phyloP scores from a whole-genome alignment of 2,329 filamentous ascomycete genomes.

The Fusarium sulawesiense region DNA sequence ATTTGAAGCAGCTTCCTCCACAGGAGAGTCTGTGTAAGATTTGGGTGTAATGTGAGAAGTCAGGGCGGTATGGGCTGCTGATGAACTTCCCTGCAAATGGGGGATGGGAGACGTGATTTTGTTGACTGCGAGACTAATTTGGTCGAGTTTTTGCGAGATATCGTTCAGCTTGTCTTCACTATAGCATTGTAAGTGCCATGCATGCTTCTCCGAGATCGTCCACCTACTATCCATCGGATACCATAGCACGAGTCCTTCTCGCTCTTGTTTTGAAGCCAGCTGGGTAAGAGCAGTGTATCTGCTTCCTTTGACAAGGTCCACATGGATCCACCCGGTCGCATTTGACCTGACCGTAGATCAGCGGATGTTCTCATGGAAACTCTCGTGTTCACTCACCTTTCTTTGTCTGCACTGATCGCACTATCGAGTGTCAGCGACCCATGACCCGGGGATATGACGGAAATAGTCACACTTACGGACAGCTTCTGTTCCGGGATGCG shows the following conservation, averaged over 20 bases:
- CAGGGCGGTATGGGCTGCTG: neutral
- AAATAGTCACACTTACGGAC: neutral
- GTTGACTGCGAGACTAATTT: slow-evolving; percentile 11
- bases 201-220: accelerated
- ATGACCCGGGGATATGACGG: neutral
- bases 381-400: neutral
- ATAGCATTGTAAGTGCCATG: accelerated
- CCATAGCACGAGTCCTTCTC: neutral
- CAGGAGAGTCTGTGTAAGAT: neutral
- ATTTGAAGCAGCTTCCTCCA: accelerated
- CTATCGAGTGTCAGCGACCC: neutral
- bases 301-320: slow-evolving; percentile 9
- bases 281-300: slow-evolving; percentile 9
- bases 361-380: accelerated
- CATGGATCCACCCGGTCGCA: slow-evolving; percentile 14
- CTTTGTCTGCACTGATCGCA: slow-evolving; percentile 16
- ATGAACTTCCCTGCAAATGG: neutral
- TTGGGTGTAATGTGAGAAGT: neutral
- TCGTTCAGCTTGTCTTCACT: slow-evolving; percentile 10
- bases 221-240: slow-evolving; percentile 10
- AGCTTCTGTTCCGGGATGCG: slow-evolving; percentile 15
- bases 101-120: neutral
- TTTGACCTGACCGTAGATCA: neutral
- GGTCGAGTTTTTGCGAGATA: slow-evolving; percentile 10
- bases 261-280: slow-evolving; percentile 8